Conservation (phyloP, 2,329 filamentous ascomycete species). For the Incumbomyces delicatus region DNA sequence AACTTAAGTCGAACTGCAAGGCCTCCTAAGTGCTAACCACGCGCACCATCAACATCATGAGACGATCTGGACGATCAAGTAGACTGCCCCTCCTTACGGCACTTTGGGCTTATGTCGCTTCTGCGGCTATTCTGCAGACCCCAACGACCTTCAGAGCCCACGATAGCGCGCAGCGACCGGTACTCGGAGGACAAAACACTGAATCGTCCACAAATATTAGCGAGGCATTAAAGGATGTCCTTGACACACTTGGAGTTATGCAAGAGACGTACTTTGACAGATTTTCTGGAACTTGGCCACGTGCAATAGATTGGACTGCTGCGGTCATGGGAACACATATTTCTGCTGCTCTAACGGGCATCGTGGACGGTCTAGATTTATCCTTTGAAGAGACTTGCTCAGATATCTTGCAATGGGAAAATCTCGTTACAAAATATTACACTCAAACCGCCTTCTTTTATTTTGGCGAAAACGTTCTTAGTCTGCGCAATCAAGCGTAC, state of each 20-base stretch:
- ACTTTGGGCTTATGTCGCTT: no score
- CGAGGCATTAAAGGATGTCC: conserved; percentile 31
- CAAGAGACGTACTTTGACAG: conserved; percentile 68
- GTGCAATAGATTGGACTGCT: conserved; percentile 85
- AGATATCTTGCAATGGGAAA: conserved; percentile 50
- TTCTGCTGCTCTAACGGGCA: conserved; percentile 60
- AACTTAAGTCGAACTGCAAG: no score
- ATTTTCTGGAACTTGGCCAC: conserved; percentile 73
- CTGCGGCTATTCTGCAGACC: no score
- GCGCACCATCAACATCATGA: no score
- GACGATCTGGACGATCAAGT: no score
- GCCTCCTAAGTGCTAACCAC: no score
- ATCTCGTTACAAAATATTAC: conserved; percentile 76
- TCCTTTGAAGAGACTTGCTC: conserved; percentile 23
- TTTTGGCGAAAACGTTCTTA: conserved; percentile 73
- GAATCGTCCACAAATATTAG: neutral
- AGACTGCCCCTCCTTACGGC: no score
- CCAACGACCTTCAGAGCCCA: no score
- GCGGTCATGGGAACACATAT: conserved; percentile 75
- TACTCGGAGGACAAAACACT: neutral
- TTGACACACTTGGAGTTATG: conserved; percentile 62
- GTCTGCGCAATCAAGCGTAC: conserved; percentile 67
- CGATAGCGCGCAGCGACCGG: neutral
- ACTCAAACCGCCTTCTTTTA: conserved; percentile 68
- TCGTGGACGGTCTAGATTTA: conserved; percentile 47